Evolutionary conservation across 441 rosid species (phyloP).

Genomic region (Geranium incanum): DNA sequence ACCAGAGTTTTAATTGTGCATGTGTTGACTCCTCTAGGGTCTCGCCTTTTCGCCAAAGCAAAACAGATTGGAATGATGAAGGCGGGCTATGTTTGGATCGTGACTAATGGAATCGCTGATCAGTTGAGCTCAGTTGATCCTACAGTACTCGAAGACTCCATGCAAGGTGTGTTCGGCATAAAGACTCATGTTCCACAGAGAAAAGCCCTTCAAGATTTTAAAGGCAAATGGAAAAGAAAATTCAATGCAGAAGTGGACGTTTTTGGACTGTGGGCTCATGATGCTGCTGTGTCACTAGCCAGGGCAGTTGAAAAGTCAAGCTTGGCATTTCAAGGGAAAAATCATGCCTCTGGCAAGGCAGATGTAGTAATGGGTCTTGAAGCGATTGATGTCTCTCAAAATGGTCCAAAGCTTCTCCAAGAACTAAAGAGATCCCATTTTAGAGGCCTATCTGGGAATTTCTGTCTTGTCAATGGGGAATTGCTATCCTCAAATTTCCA

Average conservation of each 20-base stretch:
- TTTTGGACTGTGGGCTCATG: conserved; percentile 51
- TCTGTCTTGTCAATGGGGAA: conserved; percentile 31
- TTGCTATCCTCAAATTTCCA: conserved; percentile 28
- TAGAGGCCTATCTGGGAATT: conserved; percentile 43
- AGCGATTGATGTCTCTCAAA: conserved; percentile 3
- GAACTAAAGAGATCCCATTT: conserved; percentile 28
- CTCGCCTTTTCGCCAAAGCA: conserved; percentile 36
- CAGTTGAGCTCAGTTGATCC: conserved; percentile 4
- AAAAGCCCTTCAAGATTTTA: conserved; percentile 20
- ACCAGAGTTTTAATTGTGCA: conserved; percentile 59
- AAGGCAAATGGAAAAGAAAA: conserved; percentile 28
- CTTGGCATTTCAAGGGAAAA: conserved; percentile 15
- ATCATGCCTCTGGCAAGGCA: conserved; percentile 1
- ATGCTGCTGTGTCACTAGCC: conserved; percentile 42
- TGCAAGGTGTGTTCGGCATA: conserved; percentile 51
- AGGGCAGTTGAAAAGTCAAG: conserved; percentile 40
- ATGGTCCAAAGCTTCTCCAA: conserved; percentile 32
- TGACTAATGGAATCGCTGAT: conserved; percentile 37
- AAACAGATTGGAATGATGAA: conserved; percentile 49
- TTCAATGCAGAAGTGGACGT: conserved; percentile 25
- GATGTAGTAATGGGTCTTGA: background rate
- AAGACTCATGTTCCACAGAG: conserved; percentile 30
- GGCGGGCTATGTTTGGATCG: conserved; percentile 53
- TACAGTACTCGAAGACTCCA: conserved; percentile 15
- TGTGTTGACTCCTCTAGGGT: conserved; percentile 32